phyloP scores from a whole-genome alignment of 1,284 basidiomycete species.

The Papiliotrema laurentii region DNA sequence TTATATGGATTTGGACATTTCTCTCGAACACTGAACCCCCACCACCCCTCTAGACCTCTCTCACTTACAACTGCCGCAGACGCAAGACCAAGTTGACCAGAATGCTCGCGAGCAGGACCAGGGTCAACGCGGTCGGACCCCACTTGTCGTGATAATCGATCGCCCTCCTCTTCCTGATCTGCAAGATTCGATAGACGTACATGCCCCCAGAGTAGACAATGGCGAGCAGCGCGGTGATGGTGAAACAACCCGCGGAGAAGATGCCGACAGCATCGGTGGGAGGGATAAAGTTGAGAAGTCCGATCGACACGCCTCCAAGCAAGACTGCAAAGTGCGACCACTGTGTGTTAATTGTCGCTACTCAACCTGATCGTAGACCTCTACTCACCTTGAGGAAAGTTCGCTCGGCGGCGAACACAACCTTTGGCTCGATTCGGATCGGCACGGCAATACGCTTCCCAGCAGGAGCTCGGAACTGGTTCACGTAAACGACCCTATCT shows the following conservation, averaged over 20 bases:
- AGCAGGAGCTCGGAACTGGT: constrained; percentile 72
- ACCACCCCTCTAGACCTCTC: too few relatives aligned
- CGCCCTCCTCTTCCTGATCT: constrained; percentile 68
- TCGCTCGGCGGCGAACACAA: constrained; percentile 86
- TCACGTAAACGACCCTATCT: constrained; percentile 53
- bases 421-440: constrained; percentile 90
- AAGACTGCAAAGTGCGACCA: constrained; percentile 92
- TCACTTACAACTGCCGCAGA: constrained; percentile 44
- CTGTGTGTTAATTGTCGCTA: constrained; percentile 29
- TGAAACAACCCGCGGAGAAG: constrained; percentile 81
- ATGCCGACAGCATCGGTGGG: constrained; percentile 72
- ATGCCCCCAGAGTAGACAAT: constrained; percentile 84
- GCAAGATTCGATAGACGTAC: constrained; percentile 78
- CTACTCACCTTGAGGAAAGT: constrained; percentile 52
- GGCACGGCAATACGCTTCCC: constrained; percentile 92
- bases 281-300: constrained; percentile 80
- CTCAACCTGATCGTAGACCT: too few relatives aligned
- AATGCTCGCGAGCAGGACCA: constrained; percentile 65
- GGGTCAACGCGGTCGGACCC: constrained; percentile 73
- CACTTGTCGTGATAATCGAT: constrained; percentile 78
- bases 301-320: constrained; percentile 81
- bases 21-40: too few relatives aligned
- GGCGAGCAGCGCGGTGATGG: constrained; percentile 77
- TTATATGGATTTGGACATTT: too few relatives aligned
- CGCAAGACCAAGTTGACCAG: constrained; percentile 64